phyloP scores from a whole-genome alignment of 768 basidiomycete genomes.

The Neoboletus brunneissimus region DNA sequence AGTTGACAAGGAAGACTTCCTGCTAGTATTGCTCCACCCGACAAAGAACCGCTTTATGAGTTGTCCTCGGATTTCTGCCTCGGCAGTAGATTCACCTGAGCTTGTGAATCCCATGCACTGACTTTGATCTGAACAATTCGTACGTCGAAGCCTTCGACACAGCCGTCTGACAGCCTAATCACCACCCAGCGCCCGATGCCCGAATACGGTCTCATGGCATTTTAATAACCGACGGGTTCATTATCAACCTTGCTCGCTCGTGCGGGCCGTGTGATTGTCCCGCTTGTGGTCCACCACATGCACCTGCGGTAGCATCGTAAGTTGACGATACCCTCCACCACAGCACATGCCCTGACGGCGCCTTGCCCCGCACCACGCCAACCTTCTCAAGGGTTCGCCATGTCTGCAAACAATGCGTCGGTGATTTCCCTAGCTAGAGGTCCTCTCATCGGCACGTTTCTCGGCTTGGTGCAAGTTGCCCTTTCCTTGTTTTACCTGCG shows the following conservation, averaged over 20 bases:
- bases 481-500: no score
- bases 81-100: background rate
- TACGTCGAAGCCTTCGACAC: background rate
- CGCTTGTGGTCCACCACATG: background rate
- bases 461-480: conserved; percentile 21
- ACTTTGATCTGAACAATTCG: no score
- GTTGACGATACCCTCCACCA: no score
- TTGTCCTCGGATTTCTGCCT: background rate
- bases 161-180: background rate
- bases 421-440: conserved; percentile 22
- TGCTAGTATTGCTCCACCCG: no score
- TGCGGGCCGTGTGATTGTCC: no score
- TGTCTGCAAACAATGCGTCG: conserved; percentile 2
- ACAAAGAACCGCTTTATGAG: no score
- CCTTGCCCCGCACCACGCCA: background rate
- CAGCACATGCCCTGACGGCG: background rate
- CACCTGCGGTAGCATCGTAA: background rate
- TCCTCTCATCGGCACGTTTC: conserved; percentile 27
- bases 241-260: no score
- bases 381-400: background rate
- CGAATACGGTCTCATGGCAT: no score
- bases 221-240: background rate
- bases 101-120: background rate
- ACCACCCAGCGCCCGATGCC: no score
- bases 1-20: no score